A percentile compares a stretch with the other conserved stretches of the same genome.
These are phyloP conservation scores for Psidium friedrichsthalianum DNA, from an alignment of 345 rosid species.

Conservation along the genomic window DNA sequence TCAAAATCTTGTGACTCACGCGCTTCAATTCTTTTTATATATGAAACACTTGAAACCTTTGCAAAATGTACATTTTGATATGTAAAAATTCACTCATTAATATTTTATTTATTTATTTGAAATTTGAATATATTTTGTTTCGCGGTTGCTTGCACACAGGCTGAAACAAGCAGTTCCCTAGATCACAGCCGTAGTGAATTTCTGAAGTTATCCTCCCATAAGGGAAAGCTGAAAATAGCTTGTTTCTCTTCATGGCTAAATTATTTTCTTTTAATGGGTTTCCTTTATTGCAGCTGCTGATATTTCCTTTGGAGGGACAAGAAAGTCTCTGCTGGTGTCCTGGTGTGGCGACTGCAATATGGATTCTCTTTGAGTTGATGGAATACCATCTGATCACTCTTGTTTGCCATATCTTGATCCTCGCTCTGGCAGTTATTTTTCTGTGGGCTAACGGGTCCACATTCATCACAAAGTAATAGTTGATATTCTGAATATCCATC, in stretches of 20 bases:
- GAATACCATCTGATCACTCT: slow-evolving; percentile 56
- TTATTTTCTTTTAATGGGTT: not conserved
- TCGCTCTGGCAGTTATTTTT: slow-evolving; percentile 55
- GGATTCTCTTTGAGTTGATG: slow-evolving; percentile 76
- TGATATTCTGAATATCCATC: not conserved
- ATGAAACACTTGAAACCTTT: not conserved
- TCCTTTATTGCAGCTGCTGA: slow-evolving; percentile 64
- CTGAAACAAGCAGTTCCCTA: not conserved
- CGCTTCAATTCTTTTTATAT: not conserved
- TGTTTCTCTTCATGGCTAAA: not conserved
- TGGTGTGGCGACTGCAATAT: slow-evolving; percentile 54
- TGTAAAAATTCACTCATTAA: not conserved
- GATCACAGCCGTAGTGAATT: not conserved
- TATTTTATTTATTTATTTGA: not conserved
- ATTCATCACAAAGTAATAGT: slow-evolving; percentile 35
- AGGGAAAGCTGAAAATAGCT: not conserved
- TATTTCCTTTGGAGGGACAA: slow-evolving; percentile 87
- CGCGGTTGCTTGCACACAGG: not conserved
- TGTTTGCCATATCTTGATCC: slow-evolving; percentile 46
- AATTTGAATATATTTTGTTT: not conserved
- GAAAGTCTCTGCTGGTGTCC: slow-evolving; percentile 51
- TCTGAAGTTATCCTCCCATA: not conserved
- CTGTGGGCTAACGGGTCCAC: slow-evolving; percentile 72
- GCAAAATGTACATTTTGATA: not conserved
- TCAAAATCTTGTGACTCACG: not conserved